Conservation (phyloP, 805 yeast genomes). For the Komagataella phaffii region DNA sequence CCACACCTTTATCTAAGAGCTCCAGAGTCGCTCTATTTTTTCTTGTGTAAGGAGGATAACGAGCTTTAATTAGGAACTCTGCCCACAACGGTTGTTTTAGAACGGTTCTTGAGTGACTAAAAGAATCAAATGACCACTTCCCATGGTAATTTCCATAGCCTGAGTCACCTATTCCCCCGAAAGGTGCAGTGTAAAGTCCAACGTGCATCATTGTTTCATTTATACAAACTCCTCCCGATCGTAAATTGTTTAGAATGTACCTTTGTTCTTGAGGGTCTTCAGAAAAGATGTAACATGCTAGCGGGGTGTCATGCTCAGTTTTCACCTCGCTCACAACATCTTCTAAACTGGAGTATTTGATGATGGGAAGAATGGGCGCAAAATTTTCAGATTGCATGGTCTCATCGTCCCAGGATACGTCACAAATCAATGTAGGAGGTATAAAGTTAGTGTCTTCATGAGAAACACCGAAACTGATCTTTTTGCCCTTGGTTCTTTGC, state of each 20-base stretch:
- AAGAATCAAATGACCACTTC: slow-evolving; percentile 48
- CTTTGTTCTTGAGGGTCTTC: slow-evolving; percentile 31
- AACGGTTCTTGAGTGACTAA: slow-evolving; percentile 62
- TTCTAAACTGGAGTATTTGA: slow-evolving; percentile 34
- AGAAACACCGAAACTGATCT: slow-evolving; percentile 32
- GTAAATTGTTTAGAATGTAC: slow-evolving; percentile 32
- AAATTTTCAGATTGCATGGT: slow-evolving; percentile 69
- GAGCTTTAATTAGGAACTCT: slow-evolving; percentile 41
- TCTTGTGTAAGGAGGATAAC: slow-evolving; percentile 50
- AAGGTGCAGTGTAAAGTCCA: slow-evolving; percentile 58
- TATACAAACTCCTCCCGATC: slow-evolving; percentile 61
- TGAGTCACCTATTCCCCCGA: slow-evolving; percentile 83
- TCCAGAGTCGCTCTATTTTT: slow-evolving; percentile 11
- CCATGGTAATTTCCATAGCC: slow-evolving; percentile 86
- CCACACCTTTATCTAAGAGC: background rate
- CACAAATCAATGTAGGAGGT: slow-evolving; percentile 61
- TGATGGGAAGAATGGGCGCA: slow-evolving; percentile 75
- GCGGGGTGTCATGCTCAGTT: slow-evolving; percentile 54
- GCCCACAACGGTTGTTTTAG: slow-evolving; percentile 52
- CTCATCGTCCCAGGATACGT: slow-evolving; percentile 52
- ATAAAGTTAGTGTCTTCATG: slow-evolving; percentile 29
- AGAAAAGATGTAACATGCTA: slow-evolving; percentile 65
- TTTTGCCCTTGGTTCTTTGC: slow-evolving; percentile 32
- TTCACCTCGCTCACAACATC: slow-evolving; percentile 30
- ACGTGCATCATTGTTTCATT: slow-evolving; percentile 69